Conservation (phyloP, 805 yeast species). For the Komagataella pastoris region DNA sequence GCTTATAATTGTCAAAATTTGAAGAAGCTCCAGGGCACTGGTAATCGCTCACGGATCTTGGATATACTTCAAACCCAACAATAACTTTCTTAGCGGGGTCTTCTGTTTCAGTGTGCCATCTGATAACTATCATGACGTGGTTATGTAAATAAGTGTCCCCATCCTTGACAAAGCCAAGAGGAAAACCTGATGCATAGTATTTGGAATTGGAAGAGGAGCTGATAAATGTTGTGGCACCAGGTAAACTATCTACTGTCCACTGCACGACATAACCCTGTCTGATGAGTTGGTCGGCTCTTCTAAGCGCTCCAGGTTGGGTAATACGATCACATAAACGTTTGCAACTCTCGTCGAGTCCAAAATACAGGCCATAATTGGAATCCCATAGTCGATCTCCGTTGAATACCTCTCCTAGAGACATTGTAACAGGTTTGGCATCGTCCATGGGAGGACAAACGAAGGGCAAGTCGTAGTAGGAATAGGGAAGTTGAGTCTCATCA, state of each 20-base stretch:
- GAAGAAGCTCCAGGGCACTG: constrained; percentile 67
- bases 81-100: constrained; percentile 33
- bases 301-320: constrained; percentile 36
- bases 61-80: constrained; percentile 86
- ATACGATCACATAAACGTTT: constrained; percentile 52
- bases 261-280: constrained; percentile 64
- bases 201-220: constrained; percentile 41
- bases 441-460: constrained; percentile 64
- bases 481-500: constrained; percentile 65
- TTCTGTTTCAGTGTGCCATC: constrained; percentile 45
- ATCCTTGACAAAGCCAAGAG: constrained; percentile 56
- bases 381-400: constrained; percentile 74
- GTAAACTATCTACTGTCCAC: constrained; percentile 75
- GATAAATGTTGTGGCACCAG: constrained; percentile 78
- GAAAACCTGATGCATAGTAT: constrained; percentile 72
- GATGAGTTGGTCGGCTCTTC: constrained; percentile 47
- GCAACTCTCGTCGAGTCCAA: constrained; percentile 58
- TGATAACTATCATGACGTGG: constrained; percentile 69
- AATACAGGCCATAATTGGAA: constrained; percentile 52
- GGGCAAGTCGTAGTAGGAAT: constrained; percentile 62
- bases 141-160: constrained; percentile 58
- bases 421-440: constrained; percentile 42
- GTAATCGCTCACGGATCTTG: constrained; percentile 56
- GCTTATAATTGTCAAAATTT: constrained; percentile 40
- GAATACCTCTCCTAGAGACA: constrained; percentile 65